Base-by-base conservation (phyloP, 306 rosid species). In the Myrica gale region DNA sequence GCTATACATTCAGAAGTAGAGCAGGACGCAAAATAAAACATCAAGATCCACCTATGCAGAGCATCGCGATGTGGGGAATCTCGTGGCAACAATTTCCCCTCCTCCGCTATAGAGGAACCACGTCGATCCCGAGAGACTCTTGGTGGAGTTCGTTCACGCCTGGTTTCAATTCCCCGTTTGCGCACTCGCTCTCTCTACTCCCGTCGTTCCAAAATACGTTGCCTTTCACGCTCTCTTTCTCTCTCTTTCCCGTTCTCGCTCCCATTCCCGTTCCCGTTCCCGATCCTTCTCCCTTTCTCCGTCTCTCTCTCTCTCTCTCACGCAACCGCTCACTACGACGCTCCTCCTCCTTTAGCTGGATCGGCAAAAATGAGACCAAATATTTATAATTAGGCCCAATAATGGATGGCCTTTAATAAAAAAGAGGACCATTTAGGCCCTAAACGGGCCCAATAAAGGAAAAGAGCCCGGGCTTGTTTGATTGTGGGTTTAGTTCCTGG, bases 1-100 rank as follows among this genome's bases (percentile, higher is more conserved):
- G 92, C 92, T 82, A 88, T 77, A 84, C 84, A 86, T 87, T 85
- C 78, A 86, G 93, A 87, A 94, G 88, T 84, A 86, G 85, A 82
- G 88, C 83, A 89, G 87, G 93, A 80, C 90, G 84, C 90, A 90
- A 85, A 79, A 85, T 83, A 82, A 86, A 85, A 88, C 92, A 93
- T 88, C 81, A 88, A 89, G 90, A 92, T 89, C 99, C 96, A 95
- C 99, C 99, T 95, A 95, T 95, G 92, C 75, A 72, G 75, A 71
- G 86, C 82, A 46, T 83, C 96, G 75, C 69, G 95, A 84, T 88
- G 93, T 45, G 98, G 99, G 74, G 99, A 92, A 80, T 92, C 98
- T 20, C 93, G 82, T 9, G 82, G 93, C 45, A 90, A 68, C 41
- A 87, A 74, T 89, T 88, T 88, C 68, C 90, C 92, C 78, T 95